phyloP scores from a whole-genome alignment of 169 alveolate species.

The Plasmodium fragile region DNA sequence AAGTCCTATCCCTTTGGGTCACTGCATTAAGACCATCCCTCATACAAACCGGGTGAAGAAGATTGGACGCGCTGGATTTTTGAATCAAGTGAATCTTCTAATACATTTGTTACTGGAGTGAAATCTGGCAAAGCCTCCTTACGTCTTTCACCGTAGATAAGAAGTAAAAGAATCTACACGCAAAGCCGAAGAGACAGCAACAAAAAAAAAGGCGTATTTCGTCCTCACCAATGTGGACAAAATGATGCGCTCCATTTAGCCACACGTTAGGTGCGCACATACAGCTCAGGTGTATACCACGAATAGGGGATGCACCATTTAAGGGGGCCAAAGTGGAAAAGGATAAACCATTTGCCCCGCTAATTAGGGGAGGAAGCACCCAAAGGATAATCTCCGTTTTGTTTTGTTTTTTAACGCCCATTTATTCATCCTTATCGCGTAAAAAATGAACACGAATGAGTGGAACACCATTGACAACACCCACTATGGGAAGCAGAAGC shows the following conservation, averaged over 20 bases:
- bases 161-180: not conserved
- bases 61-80: not conserved
- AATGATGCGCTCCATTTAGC: not conserved
- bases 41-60: not conserved
- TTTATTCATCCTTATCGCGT: not conserved
- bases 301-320: not conserved
- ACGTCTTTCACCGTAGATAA: not conserved
- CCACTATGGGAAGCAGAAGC: conserved; percentile 58
- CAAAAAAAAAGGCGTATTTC: not conserved
- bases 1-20: not conserved
- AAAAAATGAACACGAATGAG: conserved; percentile 61
- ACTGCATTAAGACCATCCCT: not conserved
- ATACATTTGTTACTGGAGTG: not conserved
- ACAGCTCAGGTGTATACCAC: not conserved
- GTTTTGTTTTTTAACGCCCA: not conserved
- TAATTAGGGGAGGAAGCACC: not conserved
- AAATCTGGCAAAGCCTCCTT: not conserved
- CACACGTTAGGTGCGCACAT: not conserved
- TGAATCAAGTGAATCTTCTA: not conserved
- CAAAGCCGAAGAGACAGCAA: not conserved
- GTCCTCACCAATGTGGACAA: not conserved
- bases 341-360: not conserved
- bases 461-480: conserved; percentile 67
- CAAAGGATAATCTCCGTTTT: not conserved
- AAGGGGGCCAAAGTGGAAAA: not conserved